Evolutionary conservation across 306 rosid genomes (phyloP), one percentile per base, ranked within the genome.

Genomic region (Crotalaria pallida): DNA sequence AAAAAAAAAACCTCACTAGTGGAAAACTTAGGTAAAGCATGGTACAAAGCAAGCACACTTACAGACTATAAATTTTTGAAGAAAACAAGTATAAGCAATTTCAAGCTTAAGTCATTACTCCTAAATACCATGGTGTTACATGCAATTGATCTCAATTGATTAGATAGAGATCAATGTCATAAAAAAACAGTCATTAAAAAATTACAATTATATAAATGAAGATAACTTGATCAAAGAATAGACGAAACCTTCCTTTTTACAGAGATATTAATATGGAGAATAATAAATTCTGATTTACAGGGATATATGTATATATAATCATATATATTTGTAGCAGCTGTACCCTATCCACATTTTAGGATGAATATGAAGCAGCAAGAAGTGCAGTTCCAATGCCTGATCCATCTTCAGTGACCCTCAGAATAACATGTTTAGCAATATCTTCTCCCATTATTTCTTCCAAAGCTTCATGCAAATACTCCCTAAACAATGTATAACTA

Each of bases 311-410:
- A 85, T 58, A 79, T 64, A 77, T 36, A 55, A 55, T 26, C 36
- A 73, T 78, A 88, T 79, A 79, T 87, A 76, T 76, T 77, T 81
- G 82, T 86, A 75, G 86, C 79, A 43, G 84, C 78, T 85, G 87
- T 88, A 82, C 82, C 82, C 80, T 87, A 87, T 92, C 87, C 79
- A 87, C 86, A 89, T 26, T 58, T 63, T 77, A 69, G 18, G 93
- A 81, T 56, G 94, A 89, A 84, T 84, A 71, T 15, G 92, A 65
- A 43, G 97, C 98, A 74, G 96, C 96, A 64, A 90, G 91, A 67
- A 93, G 85, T 34, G 96, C 96, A 8, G 98, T 87, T 61, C 97
- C 96, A 18, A 82, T 85, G 75, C 93, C 93, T 0, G 96, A 88
- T 26, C 98, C 98, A 80, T 92, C 96, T 85, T 88, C 87, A 6